Conservation (phyloP, 1,139 yeast species). For the Candida albicans region DNA sequence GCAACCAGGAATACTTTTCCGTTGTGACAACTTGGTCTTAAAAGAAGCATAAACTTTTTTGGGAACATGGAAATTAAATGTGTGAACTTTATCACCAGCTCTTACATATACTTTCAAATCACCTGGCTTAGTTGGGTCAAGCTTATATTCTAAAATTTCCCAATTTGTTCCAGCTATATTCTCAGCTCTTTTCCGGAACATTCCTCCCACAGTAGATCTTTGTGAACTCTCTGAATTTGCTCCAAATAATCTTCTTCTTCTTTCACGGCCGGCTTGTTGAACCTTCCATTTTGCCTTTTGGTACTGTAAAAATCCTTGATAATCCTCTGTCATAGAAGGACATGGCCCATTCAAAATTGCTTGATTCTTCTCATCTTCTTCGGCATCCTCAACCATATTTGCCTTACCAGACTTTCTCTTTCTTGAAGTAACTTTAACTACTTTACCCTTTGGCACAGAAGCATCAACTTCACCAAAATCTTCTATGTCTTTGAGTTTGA, state of each 20-base stretch:
- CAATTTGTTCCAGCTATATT: constrained; percentile 73
- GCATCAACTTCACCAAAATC: constrained; percentile 55
- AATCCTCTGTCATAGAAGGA: constrained; percentile 75
- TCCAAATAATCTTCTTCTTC: constrained; percentile 82
- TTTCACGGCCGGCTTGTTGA: constrained; percentile 67
- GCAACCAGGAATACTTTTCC: constrained; percentile 50
- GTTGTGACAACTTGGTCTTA: constrained; percentile 49
- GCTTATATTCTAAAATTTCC: constrained; percentile 77
- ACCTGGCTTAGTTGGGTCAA: constrained; percentile 64
- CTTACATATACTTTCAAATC: constrained; percentile 70
- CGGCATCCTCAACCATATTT: constrained; percentile 36
- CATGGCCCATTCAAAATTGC: constrained; percentile 53
- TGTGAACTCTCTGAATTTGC: constrained; percentile 47
- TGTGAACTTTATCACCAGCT: constrained; percentile 72
- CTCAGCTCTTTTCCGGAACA: constrained; percentile 79
- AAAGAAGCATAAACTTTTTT: constrained; percentile 71
- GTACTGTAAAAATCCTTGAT: constrained; percentile 70
- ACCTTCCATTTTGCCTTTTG: constrained; percentile 86
- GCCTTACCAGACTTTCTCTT: constrained; percentile 30
- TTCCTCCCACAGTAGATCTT: constrained; percentile 59
- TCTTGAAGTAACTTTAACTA: constrained; percentile 53
- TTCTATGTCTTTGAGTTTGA: constrained; percentile 63
- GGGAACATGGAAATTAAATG: constrained; percentile 71
- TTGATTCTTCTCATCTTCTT: constrained; percentile 42
- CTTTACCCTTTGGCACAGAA: constrained; percentile 28